Conservation (phyloP, 345 rosid genomes). For the Gossypium longicalyx region DNA sequence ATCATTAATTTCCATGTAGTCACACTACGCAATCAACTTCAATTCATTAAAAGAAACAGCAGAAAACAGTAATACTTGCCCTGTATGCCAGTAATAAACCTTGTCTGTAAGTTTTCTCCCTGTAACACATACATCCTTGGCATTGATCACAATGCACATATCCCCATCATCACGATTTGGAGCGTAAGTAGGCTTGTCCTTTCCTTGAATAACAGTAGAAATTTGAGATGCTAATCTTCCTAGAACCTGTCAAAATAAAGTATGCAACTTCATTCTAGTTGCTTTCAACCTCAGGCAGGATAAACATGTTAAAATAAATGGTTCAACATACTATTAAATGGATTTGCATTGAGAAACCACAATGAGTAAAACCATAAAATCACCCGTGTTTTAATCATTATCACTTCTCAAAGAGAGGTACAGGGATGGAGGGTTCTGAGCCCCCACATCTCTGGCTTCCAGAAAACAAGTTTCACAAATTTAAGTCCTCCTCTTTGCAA, state of each 20-base stretch:
- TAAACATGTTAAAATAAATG: background rate
- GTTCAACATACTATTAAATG: background rate
- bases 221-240: slow-evolving; percentile 96
- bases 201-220: slow-evolving; percentile 88
- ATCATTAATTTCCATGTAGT: background rate
- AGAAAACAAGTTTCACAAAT: background rate
- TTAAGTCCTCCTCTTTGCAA: background rate
- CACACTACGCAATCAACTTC: background rate
- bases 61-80: slow-evolving; percentile 44
- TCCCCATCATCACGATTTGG: slow-evolving; percentile 94
- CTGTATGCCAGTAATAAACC: slow-evolving; percentile 89
- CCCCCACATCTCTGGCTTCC: background rate
- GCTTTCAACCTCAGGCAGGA: background rate
- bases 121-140: slow-evolving; percentile 76
- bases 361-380: background rate
- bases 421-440: background rate
- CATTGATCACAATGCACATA: slow-evolving; percentile 94
- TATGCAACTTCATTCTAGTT: background rate
- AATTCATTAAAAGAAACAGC: slow-evolving; percentile 3
- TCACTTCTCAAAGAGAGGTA: background rate
- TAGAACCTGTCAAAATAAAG: slow-evolving; percentile 50
- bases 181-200: slow-evolving; percentile 90
- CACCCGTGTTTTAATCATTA: background rate
- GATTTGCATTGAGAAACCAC: background rate
- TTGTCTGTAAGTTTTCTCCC: slow-evolving; percentile 95